Evolutionary conservation across 345 rosid species (phyloP).

Genomic region (Pistacia integerrima): DNA sequence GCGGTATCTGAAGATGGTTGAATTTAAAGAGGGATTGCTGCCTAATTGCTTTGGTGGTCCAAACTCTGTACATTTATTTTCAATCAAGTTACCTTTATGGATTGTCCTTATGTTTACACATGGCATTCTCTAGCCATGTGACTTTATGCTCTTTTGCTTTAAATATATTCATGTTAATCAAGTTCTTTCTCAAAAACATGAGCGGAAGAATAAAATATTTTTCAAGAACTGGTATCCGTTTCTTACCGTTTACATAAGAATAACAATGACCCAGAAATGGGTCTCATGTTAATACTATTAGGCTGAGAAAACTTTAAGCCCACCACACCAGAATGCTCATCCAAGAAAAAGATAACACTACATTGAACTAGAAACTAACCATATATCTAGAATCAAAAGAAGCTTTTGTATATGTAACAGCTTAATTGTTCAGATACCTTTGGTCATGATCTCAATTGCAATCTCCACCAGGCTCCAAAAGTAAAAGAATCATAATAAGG

Average conservation of each 20-base stretch:
- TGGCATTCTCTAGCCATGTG: background rate
- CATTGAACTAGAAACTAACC: no score
- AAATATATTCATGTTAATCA: background rate
- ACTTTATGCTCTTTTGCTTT: background rate
- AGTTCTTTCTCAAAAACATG: background rate
- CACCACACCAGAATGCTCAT: no score
- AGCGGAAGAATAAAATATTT: background rate
- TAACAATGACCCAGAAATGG: background rate
- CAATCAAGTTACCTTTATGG: background rate
- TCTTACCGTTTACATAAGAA: background rate
- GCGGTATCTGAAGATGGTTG: background rate
- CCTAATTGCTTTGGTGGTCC: constrained; percentile 6
- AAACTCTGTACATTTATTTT: background rate
- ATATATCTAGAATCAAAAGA: no score
- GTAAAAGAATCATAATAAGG: no score
- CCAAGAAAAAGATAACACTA: no score
- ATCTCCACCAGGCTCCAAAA: no score
- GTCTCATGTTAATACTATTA: background rate
- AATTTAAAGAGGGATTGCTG: background rate
- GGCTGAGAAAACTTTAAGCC: background rate
- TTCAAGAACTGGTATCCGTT: background rate
- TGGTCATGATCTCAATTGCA: no score
- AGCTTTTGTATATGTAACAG: no score
- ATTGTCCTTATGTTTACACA: background rate
- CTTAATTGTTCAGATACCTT: no score